Evolutionary conservation across 106 monocot species (phyloP).

Genomic region (Apostasia ramifera): DNA sequence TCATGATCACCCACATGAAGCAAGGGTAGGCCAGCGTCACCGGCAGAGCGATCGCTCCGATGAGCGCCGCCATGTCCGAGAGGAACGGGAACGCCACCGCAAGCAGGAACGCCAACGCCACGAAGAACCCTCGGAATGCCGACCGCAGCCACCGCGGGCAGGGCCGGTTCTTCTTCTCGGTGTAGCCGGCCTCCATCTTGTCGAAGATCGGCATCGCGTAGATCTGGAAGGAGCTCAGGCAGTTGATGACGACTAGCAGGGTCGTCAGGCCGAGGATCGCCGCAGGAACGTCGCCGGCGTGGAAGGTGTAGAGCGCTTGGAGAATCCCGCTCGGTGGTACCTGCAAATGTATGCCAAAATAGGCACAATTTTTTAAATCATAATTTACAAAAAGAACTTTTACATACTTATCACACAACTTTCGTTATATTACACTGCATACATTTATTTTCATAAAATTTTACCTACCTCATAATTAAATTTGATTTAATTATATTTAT

Average conservation of each 20-base stretch:
- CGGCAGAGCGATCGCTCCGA: conserved; percentile 75
- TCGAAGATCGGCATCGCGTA: conserved; percentile 92
- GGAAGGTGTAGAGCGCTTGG: conserved; percentile 53
- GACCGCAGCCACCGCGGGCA: conserved; percentile 67
- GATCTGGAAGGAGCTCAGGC: conserved; percentile 74
- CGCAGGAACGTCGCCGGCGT: conserved; percentile 39
- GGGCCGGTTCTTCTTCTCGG: conserved; percentile 44
- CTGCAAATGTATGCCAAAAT: conserved; percentile 14
- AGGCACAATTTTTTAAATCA: no score
- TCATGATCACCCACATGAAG: conserved; percentile 79
- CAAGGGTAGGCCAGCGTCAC: conserved; percentile 76
- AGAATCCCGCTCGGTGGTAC: conserved; percentile 71
- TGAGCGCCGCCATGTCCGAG: conserved; percentile 49
- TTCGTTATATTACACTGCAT: no score
- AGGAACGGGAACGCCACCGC: conserved; percentile 79
- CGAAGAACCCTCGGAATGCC: conserved; percentile 49
- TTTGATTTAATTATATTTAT: no score
- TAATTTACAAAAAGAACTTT: no score
- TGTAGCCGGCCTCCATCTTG: conserved; percentile 59
- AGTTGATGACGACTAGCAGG: conserved; percentile 67
- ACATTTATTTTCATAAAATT: no score
- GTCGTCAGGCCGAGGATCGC: conserved; percentile 42
- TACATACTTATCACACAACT: no score
- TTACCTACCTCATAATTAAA: no score
- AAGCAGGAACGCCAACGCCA: conserved; percentile 34